Evolutionary conservation across 2,329 filamentous ascomycete species (phyloP), one percentile per base, ranked within the genome.

Genomic region (Fusarium irregulare): DNA sequence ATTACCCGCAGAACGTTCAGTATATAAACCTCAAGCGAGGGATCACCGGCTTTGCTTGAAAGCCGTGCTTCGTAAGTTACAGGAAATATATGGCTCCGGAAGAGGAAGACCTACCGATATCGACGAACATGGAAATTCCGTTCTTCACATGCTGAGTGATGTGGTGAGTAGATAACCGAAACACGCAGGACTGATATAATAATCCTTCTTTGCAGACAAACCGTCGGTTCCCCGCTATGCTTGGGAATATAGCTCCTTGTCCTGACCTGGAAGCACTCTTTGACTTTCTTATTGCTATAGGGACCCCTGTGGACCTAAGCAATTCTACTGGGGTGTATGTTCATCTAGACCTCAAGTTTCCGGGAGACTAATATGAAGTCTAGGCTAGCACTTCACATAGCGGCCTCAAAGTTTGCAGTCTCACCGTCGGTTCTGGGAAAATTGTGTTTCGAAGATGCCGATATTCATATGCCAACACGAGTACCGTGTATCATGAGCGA

Each of bases 41-140:
- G 7, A 37, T 1, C 40, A 16, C 25, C n/a, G 41, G 4, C 1
- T 12, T 2, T 30, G 9, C 5, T 10, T 60, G 3, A 6, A 20
- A 3, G 34, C n/a, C 1, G 8, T 23, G 1, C 20, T 60, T 25
- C 10, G 2, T 0, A 60, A 60, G 21, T 20, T 60, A 2, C 41
- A 41, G 28, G 32, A 28, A 3, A 18, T 47, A n/a, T 60, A 32
- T 6, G 9, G 20, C 1, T 25, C 41, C 3, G 49, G 56, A 13
- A 28, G n/a, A n/a, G 41, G 23, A 3, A 40, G n/a, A 2, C 49
- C 56, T 6, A 56, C 49, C 0, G 56, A 60, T 23, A 3, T 55
- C 1, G 14, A 3, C 1, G 3, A 6, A 11, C 0, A 11, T 2
- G 49, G 56, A 3, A 0, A 1, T 4, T 41, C 49, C 1, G 3